Base-by-base conservation (phyloP, 2,329 filamentous ascomycete genomes). In the Alternaria sp. region DNA sequence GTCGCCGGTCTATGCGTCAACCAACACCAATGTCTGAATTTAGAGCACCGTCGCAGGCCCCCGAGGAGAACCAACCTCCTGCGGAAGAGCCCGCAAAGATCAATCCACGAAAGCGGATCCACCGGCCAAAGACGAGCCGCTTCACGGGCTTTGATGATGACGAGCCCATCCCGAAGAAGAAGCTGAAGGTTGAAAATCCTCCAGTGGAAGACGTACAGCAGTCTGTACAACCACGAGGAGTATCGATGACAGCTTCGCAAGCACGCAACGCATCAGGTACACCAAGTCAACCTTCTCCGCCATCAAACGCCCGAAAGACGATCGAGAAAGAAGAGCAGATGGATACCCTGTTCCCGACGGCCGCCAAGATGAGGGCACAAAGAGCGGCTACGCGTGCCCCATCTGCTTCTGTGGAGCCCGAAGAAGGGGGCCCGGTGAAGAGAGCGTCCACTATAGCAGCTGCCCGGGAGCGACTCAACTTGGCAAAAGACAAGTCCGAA, bases 341-440 rank as follows among this genome's bases (percentile, higher is more conserved):
- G 77, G 89, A 93, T 14, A 85, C 87, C 21, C 87, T 97, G 59
- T 89, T 94, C 2, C 92, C 94, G 0, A 92, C 90, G 1, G 89
- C 92, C 4, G 89, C 91, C 26, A 89, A 89, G 6, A 87, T 94
- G 75, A 98, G 97, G 78, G 88, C 90, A n/a, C 89, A 91, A 21
- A 89, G 90, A 25, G 69, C 73, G 55, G 75, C 74, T 55, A 75
- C 71, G 20, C 71, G 72, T 3, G 75, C 67, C 4, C 65, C 67
- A n/a, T 74, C 74, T 25, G 69, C 67, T n/a, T 72, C 75, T 11
- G 67, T 71, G 3, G 75, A 75, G 28, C 72, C 75, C 2, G 75
- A 75, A 59, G 61, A 57, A 37, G 88, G 64, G 85, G 85, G 41
- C 28, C 67, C 65, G 25, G 58, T 64, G 2, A 60, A 63, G 14